phyloP scores from a whole-genome alignment of 2,329 filamentous ascomycete species.

The Penicillium italicum region DNA sequence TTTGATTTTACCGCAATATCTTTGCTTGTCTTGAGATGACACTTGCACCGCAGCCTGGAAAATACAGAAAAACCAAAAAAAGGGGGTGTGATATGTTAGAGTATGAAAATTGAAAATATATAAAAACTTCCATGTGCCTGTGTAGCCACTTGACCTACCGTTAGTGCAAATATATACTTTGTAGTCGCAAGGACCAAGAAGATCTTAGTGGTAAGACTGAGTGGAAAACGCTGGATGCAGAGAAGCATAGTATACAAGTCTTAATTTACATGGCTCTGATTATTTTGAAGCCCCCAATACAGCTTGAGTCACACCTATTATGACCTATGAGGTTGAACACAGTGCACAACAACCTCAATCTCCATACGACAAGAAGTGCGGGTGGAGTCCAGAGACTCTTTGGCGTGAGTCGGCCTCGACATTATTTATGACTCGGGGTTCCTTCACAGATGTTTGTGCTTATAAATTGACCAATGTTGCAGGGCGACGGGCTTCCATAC shows the following conservation, averaged over 20 bases:
- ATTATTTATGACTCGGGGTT: background rate
- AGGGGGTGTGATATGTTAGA: background rate
- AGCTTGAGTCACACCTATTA: background rate
- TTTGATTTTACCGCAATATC: background rate
- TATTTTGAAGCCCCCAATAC: background rate
- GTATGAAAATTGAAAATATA: background rate
- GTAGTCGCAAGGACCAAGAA: background rate
- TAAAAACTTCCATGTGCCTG: background rate
- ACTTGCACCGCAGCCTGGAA: background rate
- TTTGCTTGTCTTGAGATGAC: background rate
- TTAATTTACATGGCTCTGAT: background rate
- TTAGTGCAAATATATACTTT: too few species aligned
- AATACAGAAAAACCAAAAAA: background rate
- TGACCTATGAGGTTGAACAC: background rate
- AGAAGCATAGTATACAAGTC: slow-evolving; percentile 1
- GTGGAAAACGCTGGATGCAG: background rate
- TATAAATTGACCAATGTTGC: background rate
- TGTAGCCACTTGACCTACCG: background rate
- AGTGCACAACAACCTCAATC: background rate
- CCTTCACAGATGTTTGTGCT: background rate
- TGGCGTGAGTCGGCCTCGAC: background rate
- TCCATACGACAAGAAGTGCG: background rate
- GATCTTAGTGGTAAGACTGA: background rate
- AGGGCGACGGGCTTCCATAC: background rate
- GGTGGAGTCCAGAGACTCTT: background rate